Evolutionary conservation across 2,329 filamentous ascomycete species (phyloP).

Genomic region (Aspergillus carbonarius): DNA sequence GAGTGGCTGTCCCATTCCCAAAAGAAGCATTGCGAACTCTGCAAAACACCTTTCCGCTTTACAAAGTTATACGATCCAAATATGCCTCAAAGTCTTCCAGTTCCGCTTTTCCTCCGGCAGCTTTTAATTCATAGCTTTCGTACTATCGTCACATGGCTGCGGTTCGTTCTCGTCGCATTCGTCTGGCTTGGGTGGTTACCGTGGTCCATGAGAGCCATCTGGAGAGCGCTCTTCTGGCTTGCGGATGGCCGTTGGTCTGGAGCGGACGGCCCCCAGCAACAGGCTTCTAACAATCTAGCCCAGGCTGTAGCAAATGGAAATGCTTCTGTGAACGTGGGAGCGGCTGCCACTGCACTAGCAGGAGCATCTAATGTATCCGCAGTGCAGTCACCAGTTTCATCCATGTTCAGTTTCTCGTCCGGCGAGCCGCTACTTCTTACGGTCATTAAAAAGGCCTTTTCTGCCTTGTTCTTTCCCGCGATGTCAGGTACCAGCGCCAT

Average conservation of each 20-base stretch:
- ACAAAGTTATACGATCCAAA: conserved; percentile 94
- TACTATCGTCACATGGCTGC: conserved; percentile 73
- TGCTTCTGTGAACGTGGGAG: conserved; percentile 18
- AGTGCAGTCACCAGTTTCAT: conserved; percentile 38
- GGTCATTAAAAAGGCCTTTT: conserved; percentile 46
- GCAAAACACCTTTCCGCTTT: conserved; percentile 97
- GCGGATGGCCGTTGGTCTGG: conserved; percentile 70
- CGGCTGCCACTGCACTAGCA: conserved; percentile 25
- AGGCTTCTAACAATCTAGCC: conserved; percentile 19
- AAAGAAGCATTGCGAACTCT: conserved; percentile 99
- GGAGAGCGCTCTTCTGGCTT: conserved; percentile 93
- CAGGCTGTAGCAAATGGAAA: conserved; percentile 31
- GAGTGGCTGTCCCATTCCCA: conserved; percentile 98
- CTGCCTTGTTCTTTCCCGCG: conserved; percentile 33
- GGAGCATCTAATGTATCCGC: conserved; percentile 28
- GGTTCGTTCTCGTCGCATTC: conserved; percentile 72
- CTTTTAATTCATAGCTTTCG: conserved; percentile 70
- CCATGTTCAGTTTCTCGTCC: conserved; percentile 42
- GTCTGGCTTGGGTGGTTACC: conserved; percentile 91
- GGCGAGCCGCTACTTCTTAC: conserved; percentile 49
- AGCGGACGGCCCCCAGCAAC: conserved; percentile 25
- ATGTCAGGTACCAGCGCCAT: conserved; percentile 30
- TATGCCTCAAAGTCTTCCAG: conserved; percentile 84
- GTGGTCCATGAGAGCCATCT: conserved; percentile 85
- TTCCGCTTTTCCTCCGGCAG: conserved; percentile 76